Percentiles rank a stretch among this genome's conserved stretches.
Evolutionary conservation across 352 stramenopile genomes (phyloP).

Genomic region (Globisporangium middletonii): DNA sequence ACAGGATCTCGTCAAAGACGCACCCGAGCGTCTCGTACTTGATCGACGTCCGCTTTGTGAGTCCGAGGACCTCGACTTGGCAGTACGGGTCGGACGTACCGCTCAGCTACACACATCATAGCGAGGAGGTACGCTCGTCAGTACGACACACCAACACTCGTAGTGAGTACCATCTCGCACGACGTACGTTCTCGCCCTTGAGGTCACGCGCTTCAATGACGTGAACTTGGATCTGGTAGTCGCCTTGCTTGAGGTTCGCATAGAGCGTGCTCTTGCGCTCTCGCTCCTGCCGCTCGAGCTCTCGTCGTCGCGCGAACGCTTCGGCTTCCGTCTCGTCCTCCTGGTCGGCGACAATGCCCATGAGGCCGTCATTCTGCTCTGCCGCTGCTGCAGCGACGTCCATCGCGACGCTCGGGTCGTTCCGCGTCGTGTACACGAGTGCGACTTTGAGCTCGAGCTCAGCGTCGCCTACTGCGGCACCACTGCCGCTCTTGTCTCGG

Average conservation of each 20-base stretch:
- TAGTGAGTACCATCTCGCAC: too few relatives aligned
- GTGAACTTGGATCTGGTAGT: conserved; percentile 84
- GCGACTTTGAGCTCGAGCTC: conserved; percentile 65
- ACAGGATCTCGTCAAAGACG: conserved; percentile 90
- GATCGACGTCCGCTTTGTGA: conserved; percentile 72
- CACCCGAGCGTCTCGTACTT: conserved; percentile 76
- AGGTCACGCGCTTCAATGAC: conserved; percentile 85
- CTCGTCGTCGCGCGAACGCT: conserved; percentile 20
- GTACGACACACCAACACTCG: neutral
- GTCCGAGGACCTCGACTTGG: conserved; percentile 65
- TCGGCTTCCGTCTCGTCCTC: conserved; percentile 79
- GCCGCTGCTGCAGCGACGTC: conserved; percentile 9
- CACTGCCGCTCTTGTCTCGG: conserved; percentile 37
- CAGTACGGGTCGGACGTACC: conserved; percentile 89
- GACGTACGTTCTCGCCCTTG: conserved; percentile 78
- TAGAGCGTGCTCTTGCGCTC: conserved; percentile 43
- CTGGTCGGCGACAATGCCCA: conserved; percentile 44
- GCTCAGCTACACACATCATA: conserved; percentile 35
- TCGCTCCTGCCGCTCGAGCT: conserved; percentile 46
- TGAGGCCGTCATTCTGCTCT: conserved; percentile 19
- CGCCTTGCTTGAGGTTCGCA: conserved; percentile 52
- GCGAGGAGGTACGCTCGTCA: neutral
- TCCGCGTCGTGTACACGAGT: conserved; percentile 55
- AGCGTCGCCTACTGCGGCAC: conserved; percentile 17
- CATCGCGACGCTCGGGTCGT: conserved; percentile 32